Conservation (phyloP, 2,329 filamentous ascomycete genomes). For the Epichloe sibirici region DNA sequence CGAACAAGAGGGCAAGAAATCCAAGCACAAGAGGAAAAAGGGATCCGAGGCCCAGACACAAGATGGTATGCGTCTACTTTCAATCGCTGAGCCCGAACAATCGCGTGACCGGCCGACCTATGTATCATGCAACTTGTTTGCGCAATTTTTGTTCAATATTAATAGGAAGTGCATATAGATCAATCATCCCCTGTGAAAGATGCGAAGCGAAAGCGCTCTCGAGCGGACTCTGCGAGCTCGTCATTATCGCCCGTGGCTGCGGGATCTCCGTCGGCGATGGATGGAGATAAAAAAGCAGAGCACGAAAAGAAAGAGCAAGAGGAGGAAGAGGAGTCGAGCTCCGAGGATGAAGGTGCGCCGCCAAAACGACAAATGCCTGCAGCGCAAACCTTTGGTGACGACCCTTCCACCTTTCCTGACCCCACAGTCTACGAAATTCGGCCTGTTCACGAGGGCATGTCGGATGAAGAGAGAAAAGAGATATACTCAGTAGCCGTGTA, state of each 20-base stretch:
- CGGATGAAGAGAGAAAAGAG: constrained; percentile 70
- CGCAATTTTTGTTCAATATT: neutral
- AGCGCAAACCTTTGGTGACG: constrained; percentile 80
- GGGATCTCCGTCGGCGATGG: constrained; percentile 42
- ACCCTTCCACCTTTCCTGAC: constrained; percentile 82
- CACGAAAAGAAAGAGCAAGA: constrained; percentile 24
- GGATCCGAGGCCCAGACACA: constrained; percentile 44
- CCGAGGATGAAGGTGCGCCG: constrained; percentile 47
- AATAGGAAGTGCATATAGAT: constrained; percentile 22
- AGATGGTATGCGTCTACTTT: constrained; percentile 4
- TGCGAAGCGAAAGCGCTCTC: constrained; percentile 38
- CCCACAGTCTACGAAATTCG: constrained; percentile 92
- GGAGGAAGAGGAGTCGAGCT: constrained; percentile 36
- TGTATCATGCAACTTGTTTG: neutral
- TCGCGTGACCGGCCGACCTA: neutral
- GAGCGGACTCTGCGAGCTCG: constrained; percentile 45
- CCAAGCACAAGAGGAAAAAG: constrained; percentile 71
- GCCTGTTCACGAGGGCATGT: constrained; percentile 60
- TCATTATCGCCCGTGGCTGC: constrained; percentile 45
- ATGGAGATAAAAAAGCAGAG: constrained; percentile 43
- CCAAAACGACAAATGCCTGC: constrained; percentile 56
- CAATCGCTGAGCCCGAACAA: neutral
- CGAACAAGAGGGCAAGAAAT: constrained; percentile 41
- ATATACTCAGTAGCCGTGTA: constrained; percentile 83
- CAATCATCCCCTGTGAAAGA: constrained; percentile 43